Evolutionary conservation across 148 eudicot genomes (phyloP), one percentile per base, ranked within the genome.

Genomic region (Vaccinium macrocarpon): DNA sequence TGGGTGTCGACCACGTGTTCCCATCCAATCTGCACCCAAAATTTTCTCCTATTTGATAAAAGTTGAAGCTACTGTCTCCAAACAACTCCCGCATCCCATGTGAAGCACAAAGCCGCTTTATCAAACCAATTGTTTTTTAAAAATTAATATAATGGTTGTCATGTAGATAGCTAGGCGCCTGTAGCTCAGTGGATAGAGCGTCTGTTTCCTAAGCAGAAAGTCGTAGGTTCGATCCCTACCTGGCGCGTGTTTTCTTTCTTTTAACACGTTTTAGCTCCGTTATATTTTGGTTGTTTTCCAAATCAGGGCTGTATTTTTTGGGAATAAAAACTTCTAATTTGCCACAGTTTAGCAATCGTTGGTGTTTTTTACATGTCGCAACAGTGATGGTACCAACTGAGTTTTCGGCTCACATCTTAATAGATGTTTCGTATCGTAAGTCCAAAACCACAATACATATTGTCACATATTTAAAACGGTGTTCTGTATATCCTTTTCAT

Each of bases 151-250:
- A 21, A 0, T 62, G 0, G 1, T 0, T 0, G 13, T 0, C 0
- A 8, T 2, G 1, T 1, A 0, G 6, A 0, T 3, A 8, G 23
- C 1, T 9, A 8, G 8, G 73, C 73, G 73, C 73, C 73, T 68
- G 73, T 29, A 68, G 73, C 73, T 68, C 73, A 68, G 42, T 68
- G 73, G 73, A 68, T 68, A 68, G 73, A 68, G 73, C 73, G 73
- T 68, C 73, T 68, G 73, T 68, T 68, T 68, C 73, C 73, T 68
- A 68, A 68, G 73, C 42, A 68, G 73, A 68, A 68, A 68, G 73
- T 68, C 73, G 73, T 68, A 68, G 73, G 73, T 68, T 29, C 73
- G 73, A 68, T 42, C 73, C 42, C 42, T 29, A 68, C 73, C 73
- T 68, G 73, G 73, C 73, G 73, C 73, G 73, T 4, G 0, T 2